Base-by-base conservation (phyloP, 306 rosid genomes). In the Vicia faba region DNA sequence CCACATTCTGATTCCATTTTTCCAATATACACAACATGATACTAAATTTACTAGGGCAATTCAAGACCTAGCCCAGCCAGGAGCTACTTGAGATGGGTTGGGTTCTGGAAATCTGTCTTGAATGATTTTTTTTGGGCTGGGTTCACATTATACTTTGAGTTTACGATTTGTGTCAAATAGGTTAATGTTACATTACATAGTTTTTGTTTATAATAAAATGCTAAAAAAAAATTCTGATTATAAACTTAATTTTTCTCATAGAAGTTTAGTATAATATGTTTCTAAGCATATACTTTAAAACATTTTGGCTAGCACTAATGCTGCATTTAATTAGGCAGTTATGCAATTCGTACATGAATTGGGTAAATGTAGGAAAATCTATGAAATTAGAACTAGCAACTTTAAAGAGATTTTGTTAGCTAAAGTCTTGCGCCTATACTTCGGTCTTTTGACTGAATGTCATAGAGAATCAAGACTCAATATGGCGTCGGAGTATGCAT, bases 381-480 rank as follows among this genome's bases (percentile, higher is more conserved):
- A 33, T 33, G 38, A 33, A 1, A 33, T 33, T 33, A 33, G 38
- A 33, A 33, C 9, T 33, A 33, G 38, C 38, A 1, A 33, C 9
- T 33, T 33, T 33, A 33, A 7, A 33, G 38, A 33, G 38, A 33
- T 33, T 33, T 33, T 33, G 38, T 33, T 33, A 33, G 7, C 38
- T 33, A 7, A 33, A 33, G 23, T 56, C 12, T 28, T 56, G 20
- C 19, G 20, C 12, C 36, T 25, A 23, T 12, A 14, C 15, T 11
- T 54, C 61, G 4, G 44, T 60, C 4, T 64, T 56, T 53, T 73
- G 48, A 38, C 49, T 53, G 51, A 64, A 69, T 49, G 50, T 15
- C 69, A 36, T 10, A 18, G 64, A 61, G 78, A 60, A 51, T 69
- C 72, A 50, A 59, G 44, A 62, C 57, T 57, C 11, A 35, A 46